A percentile compares a stretch with the other conserved stretches of the same genome.
phyloP scores from a whole-genome alignment of 257 asterid genomes.

The Dorcoceras hygrometricum region DNA sequence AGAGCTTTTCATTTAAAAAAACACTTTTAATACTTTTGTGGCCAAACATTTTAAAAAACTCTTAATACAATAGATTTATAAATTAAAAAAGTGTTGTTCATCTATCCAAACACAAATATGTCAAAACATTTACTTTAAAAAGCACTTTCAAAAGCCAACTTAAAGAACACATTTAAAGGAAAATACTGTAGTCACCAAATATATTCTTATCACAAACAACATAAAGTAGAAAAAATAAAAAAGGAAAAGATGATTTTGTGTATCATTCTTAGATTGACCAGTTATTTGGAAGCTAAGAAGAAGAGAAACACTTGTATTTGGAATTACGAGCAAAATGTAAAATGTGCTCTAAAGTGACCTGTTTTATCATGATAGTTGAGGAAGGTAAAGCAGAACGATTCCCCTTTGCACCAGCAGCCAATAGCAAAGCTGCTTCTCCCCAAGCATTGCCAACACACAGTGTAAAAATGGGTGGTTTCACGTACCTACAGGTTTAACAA shows the following conservation, averaged over 20 bases:
- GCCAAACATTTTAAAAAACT: no score
- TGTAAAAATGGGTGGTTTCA: constrained; percentile 86
- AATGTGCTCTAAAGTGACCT: constrained; percentile 45
- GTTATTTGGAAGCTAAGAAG: constrained; percentile 11
- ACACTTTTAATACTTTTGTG: no score
- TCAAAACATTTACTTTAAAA: no score
- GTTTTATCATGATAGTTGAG: constrained; percentile 90
- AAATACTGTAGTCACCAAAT: no score
- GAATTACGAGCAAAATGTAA: neutral
- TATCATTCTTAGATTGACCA: constrained; percentile 16
- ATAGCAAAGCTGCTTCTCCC: constrained; percentile 97
- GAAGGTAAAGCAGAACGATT: constrained; percentile 96
- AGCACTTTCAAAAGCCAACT: no score
- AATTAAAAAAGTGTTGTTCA: no score
- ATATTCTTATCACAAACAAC: no score
- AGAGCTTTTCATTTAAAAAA: no score
- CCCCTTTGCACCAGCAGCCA: constrained; percentile 97
- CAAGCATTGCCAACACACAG: constrained; percentile 98
- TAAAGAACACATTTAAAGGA: no score
- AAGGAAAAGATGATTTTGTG: neutral
- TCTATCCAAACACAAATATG: no score
- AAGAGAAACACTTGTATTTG: constrained; percentile 1
- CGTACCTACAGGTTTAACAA: constrained; percentile 47
- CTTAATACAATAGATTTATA: no score
- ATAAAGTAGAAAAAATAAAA: constrained; percentile 4